A percentile compares a stretch with the other conserved stretches of the same genome.
phyloP scores from a whole-genome alignment of 371 early-diverging fungal species.

The Dinochytrium kinnereticum region DNA sequence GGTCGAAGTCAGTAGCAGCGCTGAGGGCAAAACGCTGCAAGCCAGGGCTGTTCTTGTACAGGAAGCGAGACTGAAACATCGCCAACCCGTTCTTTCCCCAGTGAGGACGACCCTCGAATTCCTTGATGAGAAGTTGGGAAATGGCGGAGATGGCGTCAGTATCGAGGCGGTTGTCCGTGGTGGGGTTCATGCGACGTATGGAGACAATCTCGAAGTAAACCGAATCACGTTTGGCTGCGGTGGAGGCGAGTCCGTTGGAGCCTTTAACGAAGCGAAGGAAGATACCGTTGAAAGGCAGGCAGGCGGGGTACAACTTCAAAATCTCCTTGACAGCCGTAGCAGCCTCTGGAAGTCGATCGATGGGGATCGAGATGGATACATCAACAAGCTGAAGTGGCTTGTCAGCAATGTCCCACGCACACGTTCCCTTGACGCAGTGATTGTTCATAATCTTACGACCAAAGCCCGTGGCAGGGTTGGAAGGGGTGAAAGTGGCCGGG shows the following conservation, averaged over 20 bases:
- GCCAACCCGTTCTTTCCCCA: constrained; percentile 15
- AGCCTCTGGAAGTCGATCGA: neutral
- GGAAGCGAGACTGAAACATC: neutral
- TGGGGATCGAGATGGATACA: constrained; percentile 12
- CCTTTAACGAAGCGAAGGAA: constrained; percentile 6
- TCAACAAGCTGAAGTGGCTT: constrained; percentile 12
- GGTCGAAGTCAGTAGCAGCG: neutral
- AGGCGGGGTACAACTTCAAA: constrained; percentile 11
- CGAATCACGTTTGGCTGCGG: neutral
- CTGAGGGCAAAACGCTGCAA: neutral
- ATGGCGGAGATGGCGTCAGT: constrained; percentile 19
- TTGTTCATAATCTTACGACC: constrained; percentile 14
- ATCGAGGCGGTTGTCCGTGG: neutral
- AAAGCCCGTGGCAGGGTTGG: constrained; percentile 12
- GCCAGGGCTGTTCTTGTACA: constrained; percentile 12
- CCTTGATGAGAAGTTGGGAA: neutral
- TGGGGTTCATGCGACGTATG: neutral
- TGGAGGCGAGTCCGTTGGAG: constrained; percentile 5
- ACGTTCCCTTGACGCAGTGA: neutral
- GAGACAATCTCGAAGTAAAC: constrained; percentile 14
- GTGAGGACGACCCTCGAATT: constrained; percentile 12
- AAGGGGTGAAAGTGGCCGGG: neutral
- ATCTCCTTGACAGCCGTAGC: constrained; percentile 4
- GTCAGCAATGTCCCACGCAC: neutral
- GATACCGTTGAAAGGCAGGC: constrained; percentile 13